Evolutionary conservation across 352 stramenopile genomes (phyloP), one percentile per base, ranked within the genome.

Genomic region (Saprolegnia parasitica): DNA sequence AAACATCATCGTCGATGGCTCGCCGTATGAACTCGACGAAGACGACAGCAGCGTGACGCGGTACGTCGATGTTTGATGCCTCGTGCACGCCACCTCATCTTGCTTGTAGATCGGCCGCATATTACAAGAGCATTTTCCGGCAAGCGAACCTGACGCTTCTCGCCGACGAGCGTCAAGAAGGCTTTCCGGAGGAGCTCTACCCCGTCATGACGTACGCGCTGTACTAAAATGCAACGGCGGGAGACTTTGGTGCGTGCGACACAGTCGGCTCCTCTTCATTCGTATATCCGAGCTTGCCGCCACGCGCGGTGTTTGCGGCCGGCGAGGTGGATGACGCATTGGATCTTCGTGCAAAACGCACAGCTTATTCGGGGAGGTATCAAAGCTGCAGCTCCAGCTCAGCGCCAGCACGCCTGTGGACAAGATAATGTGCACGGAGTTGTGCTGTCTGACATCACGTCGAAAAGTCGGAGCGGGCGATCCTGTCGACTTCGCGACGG

Each of bases 141-240:
- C 81, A 97, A 74, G 92, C 93, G 20, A 90, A 89, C 11, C 81
- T 98, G 42, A 81, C 76, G 49, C 63, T 99, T 23, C 74, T 98
- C 8, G 75, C 78, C 9, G 84, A 95, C 66, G 65, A 83, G 67
- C 81, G 77, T 54, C 94, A 98, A 74, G 74, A 90, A 23, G 83
- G 97, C 72, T 99, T 99, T 73, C 96, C 96, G 5, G 75, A 90
- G 64, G 91, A 98, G 68, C 89, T 99, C 54, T 98, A 96, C 65
- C 93, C 96, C 20, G 96, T 99, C 20, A 93, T 93, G 73, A 98
- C 98, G 87, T 96, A 97, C 70, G 93, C 95, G 16, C 77, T 94
- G 23, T 80, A 80, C 62, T 91, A 80, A 76, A 49, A 4, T 15
- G 42, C 42, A 49, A 49, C 42, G 10, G 4, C 1, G 3, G 42